Base-by-base conservation (phyloP, 1,139 yeast genomes). In the Groenewaldozyma auringiensis region DNA sequence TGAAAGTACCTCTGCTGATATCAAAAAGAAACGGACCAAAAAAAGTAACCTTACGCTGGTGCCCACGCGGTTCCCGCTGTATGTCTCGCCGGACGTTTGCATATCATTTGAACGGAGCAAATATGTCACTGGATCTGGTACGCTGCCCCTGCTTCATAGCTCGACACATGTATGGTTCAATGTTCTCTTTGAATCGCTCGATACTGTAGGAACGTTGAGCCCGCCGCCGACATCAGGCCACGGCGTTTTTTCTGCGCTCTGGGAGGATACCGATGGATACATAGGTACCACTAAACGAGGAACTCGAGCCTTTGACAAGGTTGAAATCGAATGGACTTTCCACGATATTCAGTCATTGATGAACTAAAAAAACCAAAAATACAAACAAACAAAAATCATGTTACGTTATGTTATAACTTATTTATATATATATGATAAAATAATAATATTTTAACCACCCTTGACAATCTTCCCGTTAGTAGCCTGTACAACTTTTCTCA, bases 191-290 rank as follows among this genome's bases (percentile, higher is more conserved):
- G 72, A 68, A 51, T 54, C 58, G 3, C 48, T 51, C 40, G 38
- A 16, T 9, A 20, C 8, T 9, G 13, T 29, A 16, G 25, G 21
- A 37, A 21, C 34, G 18, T 32, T 20, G 11, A 17, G n/a, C n/a
- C 45, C 50, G 14, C 40, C 41, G 2, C 32, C 48, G 11, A 11
- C 29, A 25, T n/a, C 42, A 48, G 18, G 45, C 45, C 1, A 18
- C 1, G 58, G 64, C 39, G 46, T 56, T 33, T 57, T 62, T 38
- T 46, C 50, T 6, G 57, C 67, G 2, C 43, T 49, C 4, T 83
- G 89, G 94, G 68, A 69, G 2, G 73, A 78, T 1, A 64, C 83
- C 50, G 95, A 87, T 58, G 95, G 95, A 0, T 72, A 71, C 53
- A 73, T 72, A 50, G 95, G 95, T 1, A 70, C 80, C 0, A 56